These are phyloP conservation scores for Albugo laibachii DNA, from an alignment of 352 stramenopile genomes.

Conservation along the genomic window DNA sequence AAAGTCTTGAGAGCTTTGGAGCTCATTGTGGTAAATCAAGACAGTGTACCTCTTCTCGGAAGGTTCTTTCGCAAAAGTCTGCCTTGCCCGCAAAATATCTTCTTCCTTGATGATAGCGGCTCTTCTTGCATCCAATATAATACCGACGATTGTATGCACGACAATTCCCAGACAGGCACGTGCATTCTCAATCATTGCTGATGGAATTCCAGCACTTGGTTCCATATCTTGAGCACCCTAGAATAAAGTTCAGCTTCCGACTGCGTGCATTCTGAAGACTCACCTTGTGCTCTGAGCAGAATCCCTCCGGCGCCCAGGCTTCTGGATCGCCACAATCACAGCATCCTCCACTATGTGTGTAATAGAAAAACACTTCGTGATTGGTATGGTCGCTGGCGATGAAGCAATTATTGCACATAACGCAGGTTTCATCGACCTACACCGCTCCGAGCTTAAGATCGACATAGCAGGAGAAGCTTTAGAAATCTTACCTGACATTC, in stretches of 20 bases:
- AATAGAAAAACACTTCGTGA: conserved; percentile 90
- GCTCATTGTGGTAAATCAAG: conserved; percentile 86
- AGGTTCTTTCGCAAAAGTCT: conserved; percentile 26
- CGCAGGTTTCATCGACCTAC: conserved; percentile 88
- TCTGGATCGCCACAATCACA: conserved; percentile 96
- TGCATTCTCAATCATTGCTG: conserved; percentile 27
- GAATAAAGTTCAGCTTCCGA: background rate
- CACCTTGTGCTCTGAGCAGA: conserved; percentile 88
- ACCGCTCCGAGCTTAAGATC: conserved; percentile 15
- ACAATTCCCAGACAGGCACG: conserved; percentile 45
- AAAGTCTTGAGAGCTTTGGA: conserved; percentile 78
- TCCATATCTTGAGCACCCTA: conserved; percentile 58
- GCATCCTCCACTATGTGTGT: conserved; percentile 89
- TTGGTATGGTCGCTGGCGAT: conserved; percentile 86
- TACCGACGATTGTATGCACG: conserved; percentile 36
- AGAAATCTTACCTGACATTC: conserved; percentile 38
- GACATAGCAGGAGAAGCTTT: conserved; percentile 7
- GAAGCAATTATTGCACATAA: conserved; percentile 97
- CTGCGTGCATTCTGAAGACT: background rate
- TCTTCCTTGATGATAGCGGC: conserved; percentile 25
- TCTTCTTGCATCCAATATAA: conserved; percentile 42
- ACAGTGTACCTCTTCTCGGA: conserved; percentile 66
- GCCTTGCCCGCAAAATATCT: conserved; percentile 25
- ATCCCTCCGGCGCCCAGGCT: conserved; percentile 88
- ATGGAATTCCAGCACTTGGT: conserved; percentile 29